Evolutionary conservation across 805 yeast genomes (phyloP).

Genomic region (Komagataella ulmi): DNA sequence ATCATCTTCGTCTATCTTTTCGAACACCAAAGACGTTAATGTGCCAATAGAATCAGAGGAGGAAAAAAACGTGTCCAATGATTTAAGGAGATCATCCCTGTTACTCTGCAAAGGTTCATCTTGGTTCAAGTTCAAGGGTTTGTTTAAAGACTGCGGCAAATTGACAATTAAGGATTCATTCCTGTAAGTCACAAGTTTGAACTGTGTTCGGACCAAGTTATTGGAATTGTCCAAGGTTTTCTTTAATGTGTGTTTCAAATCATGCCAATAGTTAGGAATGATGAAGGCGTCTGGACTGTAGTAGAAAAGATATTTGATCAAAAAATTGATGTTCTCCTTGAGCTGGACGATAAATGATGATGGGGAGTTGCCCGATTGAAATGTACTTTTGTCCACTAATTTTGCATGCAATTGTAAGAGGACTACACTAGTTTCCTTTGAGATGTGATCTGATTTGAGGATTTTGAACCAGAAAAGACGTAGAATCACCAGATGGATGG

Average conservation of each 20-base stretch:
- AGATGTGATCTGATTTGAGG: constrained; percentile 36
- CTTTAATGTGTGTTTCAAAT: constrained; percentile 33
- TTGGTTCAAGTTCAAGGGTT: constrained; percentile 11
- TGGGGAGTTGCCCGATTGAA: not conserved
- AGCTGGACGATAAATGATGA: not conserved
- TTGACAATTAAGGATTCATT: constrained; percentile 61
- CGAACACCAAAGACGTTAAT: constrained; percentile 8
- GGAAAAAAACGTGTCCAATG: not conserved
- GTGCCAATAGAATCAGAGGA: not conserved
- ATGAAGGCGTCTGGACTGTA: constrained; percentile 47
- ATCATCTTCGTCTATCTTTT: constrained; percentile 9
- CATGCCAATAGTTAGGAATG: constrained; percentile 49
- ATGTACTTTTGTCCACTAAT: not conserved
- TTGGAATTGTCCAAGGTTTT: constrained; percentile 21
- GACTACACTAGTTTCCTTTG: constrained; percentile 29
- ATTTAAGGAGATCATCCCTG: not conserved
- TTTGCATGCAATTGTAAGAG: not conserved
- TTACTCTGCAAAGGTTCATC: constrained; percentile 6
- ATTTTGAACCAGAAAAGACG: constrained; percentile 65
- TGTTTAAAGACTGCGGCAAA: constrained; percentile 6
- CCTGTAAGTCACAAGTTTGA: constrained; percentile 48
- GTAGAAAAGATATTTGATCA: constrained; percentile 29
- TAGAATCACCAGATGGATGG: constrained; percentile 32
- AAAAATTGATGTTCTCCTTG: constrained; percentile 13
- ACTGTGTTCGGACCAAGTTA: constrained; percentile 27